Conservation (phyloP, 2,329 filamentous ascomycete species). For the Apiospora arundinis region DNA sequence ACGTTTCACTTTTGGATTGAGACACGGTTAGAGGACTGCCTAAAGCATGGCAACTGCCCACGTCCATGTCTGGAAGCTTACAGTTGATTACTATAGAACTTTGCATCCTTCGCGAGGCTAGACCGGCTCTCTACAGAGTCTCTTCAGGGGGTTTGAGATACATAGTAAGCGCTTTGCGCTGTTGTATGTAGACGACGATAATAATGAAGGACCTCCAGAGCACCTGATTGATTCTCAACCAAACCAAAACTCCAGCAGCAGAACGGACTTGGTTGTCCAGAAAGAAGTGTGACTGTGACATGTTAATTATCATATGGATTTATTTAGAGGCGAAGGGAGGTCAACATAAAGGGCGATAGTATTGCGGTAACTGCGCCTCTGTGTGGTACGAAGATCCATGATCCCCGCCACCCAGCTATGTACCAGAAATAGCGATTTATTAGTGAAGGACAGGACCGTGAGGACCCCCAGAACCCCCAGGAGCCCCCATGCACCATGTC, state of each 20-base stretch:
- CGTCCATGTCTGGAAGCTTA: conserved; percentile 14
- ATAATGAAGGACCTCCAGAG: not conserved
- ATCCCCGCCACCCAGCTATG: conserved; percentile 5
- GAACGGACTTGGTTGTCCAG: not conserved
- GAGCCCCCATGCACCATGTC: not conserved
- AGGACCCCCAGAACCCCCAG: not conserved
- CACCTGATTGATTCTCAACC: not conserved
- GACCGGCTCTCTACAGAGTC: not conserved
- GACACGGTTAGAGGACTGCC: not conserved
- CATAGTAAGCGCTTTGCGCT: not conserved
- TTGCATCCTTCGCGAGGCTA: not conserved
- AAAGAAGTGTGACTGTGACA: not conserved
- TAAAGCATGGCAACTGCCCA: conserved; percentile 4
- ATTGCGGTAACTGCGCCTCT: conserved; percentile 8
- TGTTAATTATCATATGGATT: not conserved
- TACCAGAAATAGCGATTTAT: not conserved
- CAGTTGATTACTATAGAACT: not conserved
- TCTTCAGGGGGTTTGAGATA: not conserved
- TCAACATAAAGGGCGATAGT: not conserved
- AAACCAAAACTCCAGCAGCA: not conserved
- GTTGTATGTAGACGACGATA: not conserved
- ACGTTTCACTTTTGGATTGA: not conserved
- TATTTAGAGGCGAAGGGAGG: too few species aligned
- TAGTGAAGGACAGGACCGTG: not conserved
- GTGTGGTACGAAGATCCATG: not conserved